These are phyloP conservation scores for Calamus simplicifolius DNA, from an alignment of 176 grass and related monocot species.

Conservation along the genomic window DNA sequence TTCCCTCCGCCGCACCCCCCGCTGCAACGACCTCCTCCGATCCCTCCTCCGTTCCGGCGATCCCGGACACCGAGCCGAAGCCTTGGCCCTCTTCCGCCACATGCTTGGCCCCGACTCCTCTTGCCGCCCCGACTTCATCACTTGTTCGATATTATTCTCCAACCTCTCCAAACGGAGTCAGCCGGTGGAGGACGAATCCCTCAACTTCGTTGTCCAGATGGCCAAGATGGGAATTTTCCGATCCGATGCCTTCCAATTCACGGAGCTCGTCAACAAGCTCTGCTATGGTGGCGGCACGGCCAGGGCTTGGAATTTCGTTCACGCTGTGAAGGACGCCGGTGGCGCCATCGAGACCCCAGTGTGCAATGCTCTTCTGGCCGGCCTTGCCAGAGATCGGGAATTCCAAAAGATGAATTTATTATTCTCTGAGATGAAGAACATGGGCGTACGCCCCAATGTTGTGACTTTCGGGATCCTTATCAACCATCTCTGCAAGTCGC, in stretches of 20 bases:
- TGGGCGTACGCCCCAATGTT: conserved; percentile 19
- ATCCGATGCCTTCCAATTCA: conserved; percentile 18
- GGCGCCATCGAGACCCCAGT: conserved; percentile 17
- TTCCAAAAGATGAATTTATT: conserved; percentile 33
- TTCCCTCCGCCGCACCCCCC: background rate
- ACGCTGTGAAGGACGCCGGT: conserved; percentile 36
- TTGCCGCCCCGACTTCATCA: conserved; percentile 13
- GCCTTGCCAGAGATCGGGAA: conserved; percentile 29
- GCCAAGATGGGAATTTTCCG: conserved; percentile 30
- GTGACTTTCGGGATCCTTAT: conserved; percentile 55
- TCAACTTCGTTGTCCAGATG: conserved; percentile 28
- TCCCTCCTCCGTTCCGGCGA: conserved; percentile 21
- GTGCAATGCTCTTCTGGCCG: conserved; percentile 46
- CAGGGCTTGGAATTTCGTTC: conserved; percentile 35
- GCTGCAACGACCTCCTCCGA: conserved; percentile 16
- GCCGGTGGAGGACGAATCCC: conserved; percentile 9
- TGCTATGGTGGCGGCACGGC: conserved; percentile 20
- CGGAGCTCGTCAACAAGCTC: conserved; percentile 28
- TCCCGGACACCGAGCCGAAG: conserved; percentile 12
- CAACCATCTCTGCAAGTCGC: conserved; percentile 47
- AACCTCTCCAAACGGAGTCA: conserved; percentile 13
- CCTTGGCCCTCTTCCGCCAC: conserved; percentile 25
- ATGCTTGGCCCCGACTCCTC: background rate
- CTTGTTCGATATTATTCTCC: conserved; percentile 24
- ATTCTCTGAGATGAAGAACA: conserved; percentile 32